These are phyloP conservation scores for Plasmodium sp. DNA, from an alignment of 169 alveolate species.

Conservation along the genomic window DNA sequence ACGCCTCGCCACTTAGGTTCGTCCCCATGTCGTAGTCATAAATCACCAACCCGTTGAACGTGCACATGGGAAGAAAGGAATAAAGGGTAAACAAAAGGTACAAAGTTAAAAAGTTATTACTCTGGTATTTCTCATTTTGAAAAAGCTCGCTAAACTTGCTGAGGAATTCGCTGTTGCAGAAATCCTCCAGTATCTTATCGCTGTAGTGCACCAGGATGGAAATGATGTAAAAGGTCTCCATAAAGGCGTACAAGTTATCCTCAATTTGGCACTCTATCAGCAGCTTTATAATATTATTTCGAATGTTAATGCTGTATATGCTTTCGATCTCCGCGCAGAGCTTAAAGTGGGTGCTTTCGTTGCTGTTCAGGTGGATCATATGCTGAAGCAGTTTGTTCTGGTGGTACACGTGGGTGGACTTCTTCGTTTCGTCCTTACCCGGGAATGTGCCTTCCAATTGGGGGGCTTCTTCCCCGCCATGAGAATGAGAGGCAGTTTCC, in stretches of 20 bases:
- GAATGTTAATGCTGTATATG: slow-evolving; percentile 48
- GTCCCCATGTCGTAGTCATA: slow-evolving; percentile 33
- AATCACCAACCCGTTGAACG: slow-evolving; percentile 32
- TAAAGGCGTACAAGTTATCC: slow-evolving; percentile 71
- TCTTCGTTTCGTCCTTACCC: not conserved
- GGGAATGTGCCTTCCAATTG: not conserved
- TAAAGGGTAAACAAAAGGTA: slow-evolving; percentile 62
- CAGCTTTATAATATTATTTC: slow-evolving; percentile 61
- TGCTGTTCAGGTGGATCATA: slow-evolving; percentile 41
- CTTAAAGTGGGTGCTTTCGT: slow-evolving; percentile 41
- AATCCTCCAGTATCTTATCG: slow-evolving; percentile 46
- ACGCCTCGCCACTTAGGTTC: slow-evolving; percentile 13
- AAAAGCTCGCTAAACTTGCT: slow-evolving; percentile 32
- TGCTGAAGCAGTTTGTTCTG: slow-evolving; percentile 11
- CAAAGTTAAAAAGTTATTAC: slow-evolving; percentile 41
- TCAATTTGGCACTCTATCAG: slow-evolving; percentile 70
- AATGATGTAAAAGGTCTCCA: slow-evolving; percentile 71
- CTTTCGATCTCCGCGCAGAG: slow-evolving; percentile 72
- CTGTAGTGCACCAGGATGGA: slow-evolving; percentile 63
- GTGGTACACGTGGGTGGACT: not conserved
- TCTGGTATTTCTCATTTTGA: slow-evolving; percentile 37
- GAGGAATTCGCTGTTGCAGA: slow-evolving; percentile 56
- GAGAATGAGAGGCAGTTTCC: not conserved
- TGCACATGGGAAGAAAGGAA: slow-evolving; percentile 69
- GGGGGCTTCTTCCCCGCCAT: not conserved